phyloP scores from a whole-genome alignment of 202 grass and related monocot genomes.

The Sporobolus alterniflorus region DNA sequence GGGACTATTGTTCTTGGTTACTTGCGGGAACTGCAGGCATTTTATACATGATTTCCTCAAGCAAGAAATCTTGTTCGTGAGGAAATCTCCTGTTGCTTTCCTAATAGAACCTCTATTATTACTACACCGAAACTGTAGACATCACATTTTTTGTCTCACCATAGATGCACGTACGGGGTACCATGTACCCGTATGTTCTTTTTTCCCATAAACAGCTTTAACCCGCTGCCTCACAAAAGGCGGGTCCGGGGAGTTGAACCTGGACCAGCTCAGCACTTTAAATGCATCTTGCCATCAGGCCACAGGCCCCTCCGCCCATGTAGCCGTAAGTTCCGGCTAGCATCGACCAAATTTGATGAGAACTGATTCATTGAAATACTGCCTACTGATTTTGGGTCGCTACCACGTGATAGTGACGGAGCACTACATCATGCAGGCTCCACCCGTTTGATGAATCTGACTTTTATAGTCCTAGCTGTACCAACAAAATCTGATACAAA shows the following conservation, averaged over 20 bases:
- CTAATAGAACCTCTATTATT: neutral
- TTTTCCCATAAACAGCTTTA: too few relatives aligned
- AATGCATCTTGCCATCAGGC: too few relatives aligned
- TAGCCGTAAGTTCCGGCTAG: too few relatives aligned
- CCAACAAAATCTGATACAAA: neutral
- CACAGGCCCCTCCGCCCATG: too few relatives aligned
- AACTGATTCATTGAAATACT: too few relatives aligned
- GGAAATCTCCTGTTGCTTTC: neutral
- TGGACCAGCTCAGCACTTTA: too few relatives aligned
- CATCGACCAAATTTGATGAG: neutral
- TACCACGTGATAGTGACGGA: too few relatives aligned
- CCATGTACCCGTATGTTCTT: neutral
- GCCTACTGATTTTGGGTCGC: too few relatives aligned
- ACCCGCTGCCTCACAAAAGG: too few relatives aligned
- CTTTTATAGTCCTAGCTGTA: neutral
- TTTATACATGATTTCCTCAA: neutral
- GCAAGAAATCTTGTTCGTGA: neutral
- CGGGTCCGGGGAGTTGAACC: too few relatives aligned
- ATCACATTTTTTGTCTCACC: neutral
- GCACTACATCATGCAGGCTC: too few relatives aligned
- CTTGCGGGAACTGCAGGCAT: neutral
- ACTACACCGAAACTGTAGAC: neutral
- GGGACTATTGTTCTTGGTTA: neutral
- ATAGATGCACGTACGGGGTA: neutral
- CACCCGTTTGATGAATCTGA: neutral